Conservation (phyloP, 306 rosid species). For the Vicia villosa region DNA sequence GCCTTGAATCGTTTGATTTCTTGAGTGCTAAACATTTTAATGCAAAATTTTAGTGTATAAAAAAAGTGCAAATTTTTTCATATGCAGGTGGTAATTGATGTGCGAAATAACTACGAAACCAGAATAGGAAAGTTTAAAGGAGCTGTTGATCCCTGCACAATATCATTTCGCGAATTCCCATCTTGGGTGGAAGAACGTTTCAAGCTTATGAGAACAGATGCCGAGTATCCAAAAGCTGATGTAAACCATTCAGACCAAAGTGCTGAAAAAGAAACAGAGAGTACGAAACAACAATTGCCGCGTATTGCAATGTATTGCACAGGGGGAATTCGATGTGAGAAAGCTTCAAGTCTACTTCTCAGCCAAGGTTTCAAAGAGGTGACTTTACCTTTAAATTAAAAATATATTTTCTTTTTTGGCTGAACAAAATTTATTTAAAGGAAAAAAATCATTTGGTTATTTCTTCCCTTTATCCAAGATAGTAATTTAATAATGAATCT, state of each 20-base stretch:
- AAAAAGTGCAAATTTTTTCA: slow-evolving; percentile 1
- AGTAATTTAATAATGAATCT: background rate
- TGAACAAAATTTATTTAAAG: background rate
- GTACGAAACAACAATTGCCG: slow-evolving; percentile 50
- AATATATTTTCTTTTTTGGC: slow-evolving; percentile 3
- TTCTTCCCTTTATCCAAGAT: background rate
- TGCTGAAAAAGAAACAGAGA: slow-evolving; percentile 40
- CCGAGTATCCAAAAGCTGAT: slow-evolving; percentile 32
- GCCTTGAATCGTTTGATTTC: slow-evolving; percentile 10
- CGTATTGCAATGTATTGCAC: slow-evolving; percentile 98
- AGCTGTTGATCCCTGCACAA: slow-evolving; percentile 84
- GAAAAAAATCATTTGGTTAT: background rate
- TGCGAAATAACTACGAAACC: slow-evolving; percentile 85
- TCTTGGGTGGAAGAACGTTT: slow-evolving; percentile 82
- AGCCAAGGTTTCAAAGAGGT: slow-evolving; percentile 92
- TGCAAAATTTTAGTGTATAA: background rate
- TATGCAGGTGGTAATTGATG: slow-evolving; percentile 89
- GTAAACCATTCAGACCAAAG: slow-evolving; percentile 40
- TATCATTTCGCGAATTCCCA: slow-evolving; percentile 89
- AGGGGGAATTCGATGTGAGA: slow-evolving; percentile 97
- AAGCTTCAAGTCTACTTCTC: slow-evolving; percentile 92
- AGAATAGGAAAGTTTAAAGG: slow-evolving; percentile 93
- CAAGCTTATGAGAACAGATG: slow-evolving; percentile 40
- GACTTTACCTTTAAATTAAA: slow-evolving; percentile 24
- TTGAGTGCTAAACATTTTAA: slow-evolving; percentile 21